Evolutionary conservation across 23 red algal species (phyloP), one percentile per base, ranked within the genome.

Genomic region (Gracilaria domingensis): DNA sequence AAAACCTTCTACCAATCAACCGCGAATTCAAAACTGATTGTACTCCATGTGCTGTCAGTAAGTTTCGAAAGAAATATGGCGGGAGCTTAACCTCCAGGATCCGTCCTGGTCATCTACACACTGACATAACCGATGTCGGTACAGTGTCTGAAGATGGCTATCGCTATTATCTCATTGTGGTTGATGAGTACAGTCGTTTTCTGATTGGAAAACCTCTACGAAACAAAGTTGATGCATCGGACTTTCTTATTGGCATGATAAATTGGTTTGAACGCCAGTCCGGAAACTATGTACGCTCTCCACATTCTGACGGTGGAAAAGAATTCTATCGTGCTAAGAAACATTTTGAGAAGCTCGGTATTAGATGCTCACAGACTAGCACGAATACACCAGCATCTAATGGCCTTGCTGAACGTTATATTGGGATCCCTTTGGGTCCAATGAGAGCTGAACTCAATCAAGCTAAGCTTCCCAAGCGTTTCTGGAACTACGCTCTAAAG

Each of bases 241-340:
- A 64, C 39, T 30, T 40, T 6, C 21, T 90, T 21, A 17, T 48
- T 2, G 17, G 28, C 5, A 72, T 81, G 58, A 69, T 71, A 6
- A 80, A 79, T 3, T 72, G 86, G 36, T 81, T 90, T 23, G 74
- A 90, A 57, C 54, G 76, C 30, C 86, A 81, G 50, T 60, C 86
- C 14, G 74, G 35, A 12, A 11, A 90, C 1, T 32, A 34, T 66
- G 86, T 81, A 51, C 34, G 17, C 20, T 69, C 69, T 8, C 39
- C 81, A 29, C 74, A 90, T 28, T 80, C 71, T 2, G 45, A 90
- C 69, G 60, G 60, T 74, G 86, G 86, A 20, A 29, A 30, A 13
- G 86, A 90, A 49, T 81, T 90, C 34, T 79, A 28, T 47, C 32
- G 45, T 8, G 86, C 75, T 5, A 23, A 51, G 25, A 55, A 60